These are phyloP conservation scores for Umbelopsis sp. DNA, from an alignment of 192 early-diverging fungal genomes.

Conservation along the genomic window DNA sequence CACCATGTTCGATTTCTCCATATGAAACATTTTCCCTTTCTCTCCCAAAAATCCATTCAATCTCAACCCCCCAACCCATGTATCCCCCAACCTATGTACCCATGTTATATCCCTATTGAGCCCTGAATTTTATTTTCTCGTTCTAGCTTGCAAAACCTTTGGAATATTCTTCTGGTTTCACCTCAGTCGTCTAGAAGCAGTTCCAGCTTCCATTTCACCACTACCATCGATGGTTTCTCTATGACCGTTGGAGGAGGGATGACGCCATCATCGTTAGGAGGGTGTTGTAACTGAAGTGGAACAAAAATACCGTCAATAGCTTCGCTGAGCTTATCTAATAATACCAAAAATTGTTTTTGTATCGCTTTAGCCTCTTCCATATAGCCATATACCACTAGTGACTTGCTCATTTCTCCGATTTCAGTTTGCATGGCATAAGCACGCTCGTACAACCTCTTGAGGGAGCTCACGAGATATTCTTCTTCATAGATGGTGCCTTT, in stretches of 20 bases:
- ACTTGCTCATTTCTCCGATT: constrained; percentile 56
- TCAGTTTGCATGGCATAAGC: constrained; percentile 57
- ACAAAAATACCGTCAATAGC: constrained; percentile 56
- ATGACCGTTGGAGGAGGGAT: constrained; percentile 11
- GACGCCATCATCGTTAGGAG: not conserved
- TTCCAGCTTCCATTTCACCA: constrained; percentile 39
- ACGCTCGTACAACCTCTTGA: constrained; percentile 61
- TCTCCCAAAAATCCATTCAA: too few species aligned
- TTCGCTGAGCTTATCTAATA: constrained; percentile 48
- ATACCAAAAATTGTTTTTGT: constrained; percentile 49
- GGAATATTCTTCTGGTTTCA: constrained; percentile 47
- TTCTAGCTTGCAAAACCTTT: constrained; percentile 47
- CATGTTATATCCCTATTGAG: constrained; percentile 23
- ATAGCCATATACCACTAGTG: constrained; percentile 51
- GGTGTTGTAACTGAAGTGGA: constrained; percentile 35
- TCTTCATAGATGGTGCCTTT: constrained; percentile 91
- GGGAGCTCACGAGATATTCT: constrained; percentile 80
- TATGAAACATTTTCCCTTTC: too few species aligned
- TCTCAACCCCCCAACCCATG: not conserved
- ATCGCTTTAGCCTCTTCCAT: constrained; percentile 49
- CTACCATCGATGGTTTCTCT: constrained; percentile 35
- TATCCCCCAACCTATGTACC: not conserved
- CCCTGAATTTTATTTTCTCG: too few species aligned
- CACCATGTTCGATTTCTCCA: too few species aligned
- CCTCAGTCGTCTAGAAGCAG: constrained; percentile 21